Base-by-base conservation (phyloP, 202 grass and related monocot species). In the Saccharum hybrid region DNA sequence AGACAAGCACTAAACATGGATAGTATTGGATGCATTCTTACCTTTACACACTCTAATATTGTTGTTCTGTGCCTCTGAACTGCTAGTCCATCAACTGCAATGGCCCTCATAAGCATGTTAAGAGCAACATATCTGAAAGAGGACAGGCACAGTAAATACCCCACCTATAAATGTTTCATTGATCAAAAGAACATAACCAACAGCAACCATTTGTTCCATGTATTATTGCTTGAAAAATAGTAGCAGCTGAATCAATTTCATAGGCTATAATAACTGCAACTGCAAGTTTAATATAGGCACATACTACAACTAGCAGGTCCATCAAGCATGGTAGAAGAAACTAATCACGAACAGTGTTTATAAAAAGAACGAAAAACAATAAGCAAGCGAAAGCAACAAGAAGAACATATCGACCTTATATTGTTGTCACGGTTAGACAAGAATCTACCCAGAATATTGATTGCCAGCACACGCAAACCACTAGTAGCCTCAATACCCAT, bases 401-500 rank as follows among this genome's bases (percentile, higher is more conserved):
- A 23, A 90, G 66, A 81, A 72, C 39, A 60, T 26, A 72, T 42
- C 54, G 62, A 98, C 96, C 96, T 98, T 84, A 98, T 98, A 82
- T 98, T 98, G 69, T 98, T 98, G 77, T 98, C 96, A 71, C 96
- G 92, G 52, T 98, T 98, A 26, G 92, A 98, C 80, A 98, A 90
- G 83, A 98, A 98, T 91, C 89, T 94, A 54, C 96, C 95, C 82
- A 98, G 89, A 87, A 98, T 98, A 87, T 98, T 98, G 68, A 98
- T 98, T 42, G 92, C 95, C 71, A 98, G 88, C n/a, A 98, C 90
- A 85, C 95, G 88, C 74, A 98, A 68, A 85, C 95, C 95, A 72
- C 90, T 94, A 38, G 88, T 94, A 63, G 90, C 95, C 91, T 98
- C 95, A 38, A 98, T 93, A 15, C 92, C 90, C 96, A 98, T 98